Conservation (phyloP, 257 asterid species). For the Lithospermum erythrorhizon region DNA sequence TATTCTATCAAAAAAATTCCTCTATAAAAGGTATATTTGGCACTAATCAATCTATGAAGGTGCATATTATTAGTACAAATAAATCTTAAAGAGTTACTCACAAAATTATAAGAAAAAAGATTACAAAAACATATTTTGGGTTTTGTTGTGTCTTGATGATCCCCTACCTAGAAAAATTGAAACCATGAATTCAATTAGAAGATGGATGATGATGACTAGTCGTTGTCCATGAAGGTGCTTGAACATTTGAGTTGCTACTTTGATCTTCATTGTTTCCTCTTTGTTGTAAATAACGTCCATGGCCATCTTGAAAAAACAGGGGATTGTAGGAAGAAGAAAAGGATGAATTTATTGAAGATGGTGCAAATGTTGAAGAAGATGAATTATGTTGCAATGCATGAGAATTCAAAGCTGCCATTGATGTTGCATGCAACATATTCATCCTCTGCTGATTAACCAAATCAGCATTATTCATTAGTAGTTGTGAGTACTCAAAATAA, state of each 20-base stretch:
- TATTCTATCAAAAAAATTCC: no score
- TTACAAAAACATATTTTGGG: no score
- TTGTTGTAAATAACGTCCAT: slow-evolving; percentile 16
- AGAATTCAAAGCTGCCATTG: slow-evolving; percentile 38
- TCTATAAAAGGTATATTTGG: no score
- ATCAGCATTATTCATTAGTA: slow-evolving; percentile 38
- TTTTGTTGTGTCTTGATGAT: no score
- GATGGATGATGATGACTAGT: background rate
- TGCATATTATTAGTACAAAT: no score
- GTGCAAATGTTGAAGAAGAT: slow-evolving; percentile 11
- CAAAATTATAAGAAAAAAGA: no score
- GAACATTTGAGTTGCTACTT: background rate
- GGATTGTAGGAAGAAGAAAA: slow-evolving; percentile 29
- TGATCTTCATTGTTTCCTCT: background rate
- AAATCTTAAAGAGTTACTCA: no score
- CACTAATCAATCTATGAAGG: no score
- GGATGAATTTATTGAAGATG: slow-evolving; percentile 13
- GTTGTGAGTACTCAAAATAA: slow-evolving; percentile 57
- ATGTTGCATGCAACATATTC: slow-evolving; percentile 46
- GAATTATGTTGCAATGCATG: slow-evolving; percentile 20
- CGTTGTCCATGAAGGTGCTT: background rate
- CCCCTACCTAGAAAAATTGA: no score
- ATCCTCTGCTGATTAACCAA: slow-evolving; percentile 27
- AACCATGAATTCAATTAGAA: no score
- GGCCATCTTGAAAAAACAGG: slow-evolving; percentile 36